Base-by-base conservation (phyloP, 179 eudicot species). In the Beta macrorhiza region DNA sequence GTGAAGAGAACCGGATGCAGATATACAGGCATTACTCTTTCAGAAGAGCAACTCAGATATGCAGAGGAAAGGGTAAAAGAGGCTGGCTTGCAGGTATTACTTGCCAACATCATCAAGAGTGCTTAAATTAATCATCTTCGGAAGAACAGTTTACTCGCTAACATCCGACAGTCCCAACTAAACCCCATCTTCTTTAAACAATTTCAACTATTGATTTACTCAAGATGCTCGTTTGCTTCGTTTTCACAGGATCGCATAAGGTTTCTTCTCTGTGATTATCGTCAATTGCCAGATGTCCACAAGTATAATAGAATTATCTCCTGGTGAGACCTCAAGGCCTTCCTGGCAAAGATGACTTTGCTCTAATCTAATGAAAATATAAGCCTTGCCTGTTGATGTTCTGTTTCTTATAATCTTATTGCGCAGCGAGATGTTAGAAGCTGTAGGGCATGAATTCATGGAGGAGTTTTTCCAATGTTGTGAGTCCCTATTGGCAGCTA, bases 11-110 rank as follows among this genome's bases (percentile, higher is more conserved):
- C 98, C 1, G 97, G 98, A 56, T 97, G 99, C 85, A 91, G 86
- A 84, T 97, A 97, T 79, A 97, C 99, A 1, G 99, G 99, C 32
- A 94, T 97, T 76, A 97, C 97, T 29, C 85, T 97, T n/a, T 94
- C 98, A 1, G 89, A 86, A 83, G 91, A 97, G 80, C 99, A 97
- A 71, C 88, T 97, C 37, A 90, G 70, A 89, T 91, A 82, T 84
- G 98, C 99, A 67, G 89, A 97, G 81, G 69, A 85, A 58, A 91
- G 88, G 89, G 98, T 97, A 8, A 89, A 93, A 83, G 95, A 91
- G 80, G 97, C 91, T 77, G 97, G 58, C 29, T 79, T 52, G 22
- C 51, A n/a, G 52, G 53, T 83, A 10, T 63, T 22, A 20, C 15
- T 29, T 1, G 22, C 42, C 42, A 37, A 37, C 42, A 37, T 37